Evolutionary conservation across 1,284 basidiomycete genomes (phyloP), one percentile per base, ranked within the genome.

Genomic region (Heterobasidion occidentale): DNA sequence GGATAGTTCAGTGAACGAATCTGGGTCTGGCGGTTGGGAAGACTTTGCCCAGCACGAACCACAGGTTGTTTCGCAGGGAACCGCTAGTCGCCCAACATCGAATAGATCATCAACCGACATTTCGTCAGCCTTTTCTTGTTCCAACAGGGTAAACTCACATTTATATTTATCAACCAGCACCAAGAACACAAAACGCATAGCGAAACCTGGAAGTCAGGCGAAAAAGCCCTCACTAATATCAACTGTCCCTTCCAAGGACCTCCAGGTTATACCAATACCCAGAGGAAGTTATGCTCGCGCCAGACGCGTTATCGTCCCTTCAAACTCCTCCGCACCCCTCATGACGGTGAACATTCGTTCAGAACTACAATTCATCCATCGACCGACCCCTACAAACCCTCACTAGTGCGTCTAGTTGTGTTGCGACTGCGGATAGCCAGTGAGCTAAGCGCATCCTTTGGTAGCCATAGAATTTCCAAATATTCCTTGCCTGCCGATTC

Each of bases 291-390:
- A 70, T 64, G 73, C 71, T 38, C 71, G 71, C 46, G 67, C 72
- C 46, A 70, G 77, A 62, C 68, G 80, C 51, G 61, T 83, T 54
- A 61, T 81, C 15, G 62, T 74, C 33, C 74, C 77, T 44, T 51
- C 59, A 35, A 63, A 68, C 50, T 56, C 58, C 20, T 61, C 62
- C 45, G 60, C 73, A 46, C 76, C 77, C 11, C 61, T 78, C 36
- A 69, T 74, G 46, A 74, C 77, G 17, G 68, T 83, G 48, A 74
- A 76, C 34, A 78, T 81, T 78, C 69, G 77, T 47, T 75, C 74
- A 27, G 77, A 81, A 58, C 66, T 72, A 15, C 75, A 81, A 56
- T 80, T 79, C 62, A 75, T 80, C 58, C 61, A 75, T 59, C 68
- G 70, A 57, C 64, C 60, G 53, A 59, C 65, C 55, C 67, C 68